Percentiles rank a stretch among this genome's conserved stretches.
These are phyloP conservation scores for Fraxinus quadrangulata DNA, from an alignment of 257 asterid species.

Conservation along the genomic window DNA sequence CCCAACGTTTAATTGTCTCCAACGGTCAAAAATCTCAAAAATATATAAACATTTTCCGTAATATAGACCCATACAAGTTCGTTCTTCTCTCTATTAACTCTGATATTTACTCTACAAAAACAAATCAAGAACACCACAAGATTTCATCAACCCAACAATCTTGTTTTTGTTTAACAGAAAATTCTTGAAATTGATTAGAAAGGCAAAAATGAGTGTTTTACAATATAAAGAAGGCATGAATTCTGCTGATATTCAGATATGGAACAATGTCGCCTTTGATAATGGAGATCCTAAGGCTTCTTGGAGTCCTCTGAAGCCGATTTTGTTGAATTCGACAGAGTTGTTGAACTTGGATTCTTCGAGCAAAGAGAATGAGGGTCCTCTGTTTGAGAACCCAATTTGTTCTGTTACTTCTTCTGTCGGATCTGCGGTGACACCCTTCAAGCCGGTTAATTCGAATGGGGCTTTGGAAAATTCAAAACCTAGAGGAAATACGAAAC, in stretches of 20 bases:
- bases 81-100: constrained; percentile 12
- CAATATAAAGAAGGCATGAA: constrained; percentile 46
- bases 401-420: constrained; percentile 40
- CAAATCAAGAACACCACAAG: constrained; percentile 8
- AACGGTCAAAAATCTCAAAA: constrained; percentile 73
- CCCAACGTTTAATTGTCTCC: constrained; percentile 59
- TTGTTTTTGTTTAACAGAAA: constrained; percentile 1
- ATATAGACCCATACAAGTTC: constrained; percentile 15
- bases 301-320: constrained; percentile 62
- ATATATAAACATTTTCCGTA: constrained; percentile 21
- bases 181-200: constrained; percentile 21
- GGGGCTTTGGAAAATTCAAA: constrained; percentile 38
- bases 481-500: constrained; percentile 24
- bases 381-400: constrained; percentile 39
- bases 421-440: constrained; percentile 38
- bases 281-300: constrained; percentile 60
- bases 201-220: constrained; percentile 49
- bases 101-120: constrained; percentile 15
- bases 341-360: constrained; percentile 63
- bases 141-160: neutral
- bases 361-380: constrained; percentile 67
- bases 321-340: constrained; percentile 40
- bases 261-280: constrained; percentile 94
- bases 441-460: constrained; percentile 39
- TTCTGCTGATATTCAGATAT: constrained; percentile 70